A percentile compares a stretch with the other conserved stretches of the same genome.
These are phyloP conservation scores for Aureobasidium zeae DNA, from an alignment of 2,329 filamentous ascomycete species.

Conservation along the genomic window DNA sequence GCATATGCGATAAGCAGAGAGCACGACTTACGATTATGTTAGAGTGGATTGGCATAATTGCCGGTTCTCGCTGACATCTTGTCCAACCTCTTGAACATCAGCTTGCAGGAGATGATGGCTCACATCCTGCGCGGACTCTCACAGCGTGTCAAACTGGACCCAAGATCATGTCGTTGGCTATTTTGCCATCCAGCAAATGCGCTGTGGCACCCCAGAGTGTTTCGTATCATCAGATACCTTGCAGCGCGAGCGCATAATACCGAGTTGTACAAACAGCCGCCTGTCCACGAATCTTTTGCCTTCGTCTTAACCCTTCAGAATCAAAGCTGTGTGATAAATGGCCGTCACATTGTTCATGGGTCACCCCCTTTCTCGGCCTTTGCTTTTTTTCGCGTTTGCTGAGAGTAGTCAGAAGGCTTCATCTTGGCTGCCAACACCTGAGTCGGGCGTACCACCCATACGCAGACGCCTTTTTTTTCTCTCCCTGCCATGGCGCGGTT, in stretches of 20 bases:
- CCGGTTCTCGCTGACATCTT: slow-evolving; percentile 1
- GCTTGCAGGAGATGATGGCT: neutral
- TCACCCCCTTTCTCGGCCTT: slow-evolving; percentile 4
- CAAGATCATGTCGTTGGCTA: slow-evolving; percentile 6
- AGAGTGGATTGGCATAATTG: neutral
- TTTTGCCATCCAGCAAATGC: neutral
- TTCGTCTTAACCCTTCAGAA: neutral
- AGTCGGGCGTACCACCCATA: neutral
- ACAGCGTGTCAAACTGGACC: neutral
- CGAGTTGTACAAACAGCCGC: slow-evolving; percentile 11
- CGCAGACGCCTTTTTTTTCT: neutral
- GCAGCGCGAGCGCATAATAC: slow-evolving; percentile 10
- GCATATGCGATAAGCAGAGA: neutral
- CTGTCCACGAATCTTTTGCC: slow-evolving; percentile 5
- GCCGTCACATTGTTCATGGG: slow-evolving; percentile 5
- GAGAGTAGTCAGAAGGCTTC: slow-evolving; percentile 4
- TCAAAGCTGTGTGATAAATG: slow-evolving; percentile 13
- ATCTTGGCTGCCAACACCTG: neutral
- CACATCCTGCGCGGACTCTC: neutral
- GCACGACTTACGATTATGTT: neutral
- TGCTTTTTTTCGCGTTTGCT: slow-evolving; percentile 6
- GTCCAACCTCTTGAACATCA: neutral
- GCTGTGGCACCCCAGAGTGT: neutral
- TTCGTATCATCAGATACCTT: slow-evolving; percentile 12
- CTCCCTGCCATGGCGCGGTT: slow-evolving; percentile 4